Percentiles rank a stretch among this genome's conserved stretches.
Evolutionary conservation across 306 rosid species (phyloP).

Genomic region (Abrus pulchellus): DNA sequence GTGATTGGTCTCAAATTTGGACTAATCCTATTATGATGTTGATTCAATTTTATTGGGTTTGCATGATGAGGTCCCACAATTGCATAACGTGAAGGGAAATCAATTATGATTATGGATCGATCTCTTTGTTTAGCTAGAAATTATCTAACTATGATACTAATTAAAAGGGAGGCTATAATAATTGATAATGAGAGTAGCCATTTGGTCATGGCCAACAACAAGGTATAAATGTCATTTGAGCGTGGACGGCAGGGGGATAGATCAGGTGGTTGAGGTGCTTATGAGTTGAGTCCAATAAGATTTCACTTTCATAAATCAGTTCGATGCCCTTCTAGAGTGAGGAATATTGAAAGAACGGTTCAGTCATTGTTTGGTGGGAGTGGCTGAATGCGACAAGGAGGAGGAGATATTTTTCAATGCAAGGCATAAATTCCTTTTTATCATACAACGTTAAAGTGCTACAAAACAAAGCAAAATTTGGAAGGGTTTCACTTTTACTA

Average conservation of each 20-base stretch:
- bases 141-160: neutral
- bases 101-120: slow-evolving; percentile 25
- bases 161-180: slow-evolving; percentile 13
- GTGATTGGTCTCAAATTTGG: neutral
- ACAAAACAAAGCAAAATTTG: neutral
- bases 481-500: slow-evolving; percentile 20
- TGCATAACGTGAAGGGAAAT: slow-evolving; percentile 34
- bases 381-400: slow-evolving; percentile 18
- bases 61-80: slow-evolving; percentile 41
- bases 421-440: slow-evolving; percentile 24
- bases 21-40: neutral
- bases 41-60: neutral
- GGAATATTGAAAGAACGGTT: slow-evolving; percentile 11
- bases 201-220: slow-evolving; percentile 41
- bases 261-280: slow-evolving; percentile 2
- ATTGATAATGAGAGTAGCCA: slow-evolving; percentile 44
- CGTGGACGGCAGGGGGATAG: slow-evolving; percentile 5
- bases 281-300: neutral
- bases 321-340: neutral
- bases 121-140: slow-evolving; percentile 19
- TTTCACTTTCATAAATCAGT: neutral
- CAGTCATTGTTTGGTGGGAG: slow-evolving; percentile 21
- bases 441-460: slow-evolving; percentile 7
- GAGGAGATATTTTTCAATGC: slow-evolving; percentile 37
- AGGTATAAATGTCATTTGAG: neutral